Evolutionary conservation across 208 protist genomes (phyloP).

Genomic region (Crithidia mellificae): DNA sequence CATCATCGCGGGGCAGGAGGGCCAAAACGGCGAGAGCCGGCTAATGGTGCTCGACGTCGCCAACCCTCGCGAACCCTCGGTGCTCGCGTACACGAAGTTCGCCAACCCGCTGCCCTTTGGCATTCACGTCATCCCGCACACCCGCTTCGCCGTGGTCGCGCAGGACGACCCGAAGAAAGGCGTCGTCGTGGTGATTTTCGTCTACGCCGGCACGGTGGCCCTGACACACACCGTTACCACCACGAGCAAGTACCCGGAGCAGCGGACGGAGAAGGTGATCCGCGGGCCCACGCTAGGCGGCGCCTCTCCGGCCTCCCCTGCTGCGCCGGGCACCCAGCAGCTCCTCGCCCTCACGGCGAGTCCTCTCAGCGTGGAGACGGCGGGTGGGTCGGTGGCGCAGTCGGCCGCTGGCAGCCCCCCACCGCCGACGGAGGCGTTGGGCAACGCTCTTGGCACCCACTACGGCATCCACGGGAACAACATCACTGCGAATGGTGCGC

Average conservation of each 20-base stretch:
- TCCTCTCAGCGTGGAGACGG: not conserved
- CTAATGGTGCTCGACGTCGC: slow-evolving; percentile 76
- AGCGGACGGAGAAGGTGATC: slow-evolving; percentile 47
- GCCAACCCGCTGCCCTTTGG: slow-evolving; percentile 47
- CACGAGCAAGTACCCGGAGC: slow-evolving; percentile 31
- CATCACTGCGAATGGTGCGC: not conserved
- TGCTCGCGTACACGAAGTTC: slow-evolving; percentile 58
- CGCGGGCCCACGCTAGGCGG: slow-evolving; percentile 4
- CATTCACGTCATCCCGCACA: slow-evolving; percentile 57
- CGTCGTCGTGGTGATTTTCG: slow-evolving; percentile 65
- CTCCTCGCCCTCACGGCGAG: not conserved
- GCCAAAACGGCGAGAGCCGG: slow-evolving; percentile 37
- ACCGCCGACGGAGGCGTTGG: not conserved
- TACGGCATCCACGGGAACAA: not conserved
- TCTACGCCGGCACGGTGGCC: slow-evolving; percentile 58
- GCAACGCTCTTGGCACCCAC: not conserved
- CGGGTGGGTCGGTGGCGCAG: not conserved
- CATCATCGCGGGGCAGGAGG: slow-evolving; percentile 63
- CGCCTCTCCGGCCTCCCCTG: slow-evolving; percentile 4
- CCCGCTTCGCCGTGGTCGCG: slow-evolving; percentile 65
- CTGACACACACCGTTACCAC: slow-evolving; percentile 18
- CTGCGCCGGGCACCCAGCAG: slow-evolving; percentile 7
- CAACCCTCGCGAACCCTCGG: slow-evolving; percentile 47
- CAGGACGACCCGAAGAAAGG: slow-evolving; percentile 52
- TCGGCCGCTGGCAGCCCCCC: slow-evolving; percentile 3